phyloP scores from a whole-genome alignment of 1,284 basidiomycete species.

The Erythrobasidium hasegawianum region DNA sequence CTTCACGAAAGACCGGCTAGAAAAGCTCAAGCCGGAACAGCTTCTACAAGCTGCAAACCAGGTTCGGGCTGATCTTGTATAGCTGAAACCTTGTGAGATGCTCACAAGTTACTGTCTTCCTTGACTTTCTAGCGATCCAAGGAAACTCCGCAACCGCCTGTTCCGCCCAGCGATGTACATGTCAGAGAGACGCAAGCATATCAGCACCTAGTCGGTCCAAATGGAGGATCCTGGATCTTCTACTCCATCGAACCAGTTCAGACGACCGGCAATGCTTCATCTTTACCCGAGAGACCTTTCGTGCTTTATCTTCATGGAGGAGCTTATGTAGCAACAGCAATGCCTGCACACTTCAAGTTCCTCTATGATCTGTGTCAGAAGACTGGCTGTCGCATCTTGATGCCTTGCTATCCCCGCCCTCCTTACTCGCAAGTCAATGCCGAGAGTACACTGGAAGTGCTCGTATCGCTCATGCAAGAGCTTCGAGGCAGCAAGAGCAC shows the following conservation, averaged over 20 bases:
- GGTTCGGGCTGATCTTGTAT: too few relatives aligned
- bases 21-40: not conserved
- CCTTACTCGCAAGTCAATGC: not conserved
- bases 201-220: not conserved
- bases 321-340: not conserved
- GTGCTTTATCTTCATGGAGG: conserved; percentile 5
- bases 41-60: too few relatives aligned
- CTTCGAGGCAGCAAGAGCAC: not conserved
- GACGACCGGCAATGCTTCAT: not conserved
- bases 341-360: not conserved
- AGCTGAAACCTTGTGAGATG: too few relatives aligned
- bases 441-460: not conserved
- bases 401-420: conserved; percentile 1
- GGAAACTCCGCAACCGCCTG: not conserved
- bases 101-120: too few relatives aligned
- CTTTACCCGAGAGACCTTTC: not conserved
- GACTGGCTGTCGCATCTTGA: not conserved
- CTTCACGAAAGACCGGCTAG: not conserved
- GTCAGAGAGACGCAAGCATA: not conserved
- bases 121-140: not conserved
- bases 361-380: not conserved
- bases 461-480: not conserved
- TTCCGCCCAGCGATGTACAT: not conserved
- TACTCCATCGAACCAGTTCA: not conserved
- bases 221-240: not conserved